phyloP scores from a whole-genome alignment of 2,329 filamentous ascomycete species.

The Colletotrichum godetiae region DNA sequence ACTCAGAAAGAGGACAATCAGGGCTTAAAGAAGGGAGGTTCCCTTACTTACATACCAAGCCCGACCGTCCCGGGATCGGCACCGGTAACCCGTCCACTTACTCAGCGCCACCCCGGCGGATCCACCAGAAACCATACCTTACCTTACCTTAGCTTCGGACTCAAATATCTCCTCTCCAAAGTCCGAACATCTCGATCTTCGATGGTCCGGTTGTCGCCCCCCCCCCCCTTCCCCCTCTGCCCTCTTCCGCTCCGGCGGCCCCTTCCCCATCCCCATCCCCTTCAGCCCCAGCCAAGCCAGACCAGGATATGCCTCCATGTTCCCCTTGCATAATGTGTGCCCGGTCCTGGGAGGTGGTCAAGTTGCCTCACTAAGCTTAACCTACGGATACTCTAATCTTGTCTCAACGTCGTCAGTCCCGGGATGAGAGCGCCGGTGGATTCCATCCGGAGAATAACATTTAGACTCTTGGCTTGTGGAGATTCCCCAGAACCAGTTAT shows the following conservation, averaged over 20 bases:
- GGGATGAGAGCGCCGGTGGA: neutral
- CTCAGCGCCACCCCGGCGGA: neutral
- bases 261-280: too few species aligned
- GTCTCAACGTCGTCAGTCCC: neutral
- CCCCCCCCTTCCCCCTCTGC: too few species aligned
- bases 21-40: too few species aligned
- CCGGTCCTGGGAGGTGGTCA: neutral
- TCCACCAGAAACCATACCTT: neutral
- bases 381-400: neutral
- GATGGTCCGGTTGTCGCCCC: neutral
- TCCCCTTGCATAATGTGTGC: neutral
- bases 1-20: too few species aligned
- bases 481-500: neutral
- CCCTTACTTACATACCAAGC: neutral
- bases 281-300: neutral
- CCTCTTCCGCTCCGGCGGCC: too few species aligned
- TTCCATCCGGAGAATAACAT: neutral
- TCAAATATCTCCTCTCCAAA: neutral
- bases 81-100: neutral
- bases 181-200: neutral
- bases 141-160: neutral
- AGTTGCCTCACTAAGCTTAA: too few species aligned
- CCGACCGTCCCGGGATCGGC: neutral
- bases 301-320: neutral
- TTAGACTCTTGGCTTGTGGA: neutral